Evolutionary conservation across 768 basidiomycete genomes (phyloP).

Genomic region (Auriculariales sp.): DNA sequence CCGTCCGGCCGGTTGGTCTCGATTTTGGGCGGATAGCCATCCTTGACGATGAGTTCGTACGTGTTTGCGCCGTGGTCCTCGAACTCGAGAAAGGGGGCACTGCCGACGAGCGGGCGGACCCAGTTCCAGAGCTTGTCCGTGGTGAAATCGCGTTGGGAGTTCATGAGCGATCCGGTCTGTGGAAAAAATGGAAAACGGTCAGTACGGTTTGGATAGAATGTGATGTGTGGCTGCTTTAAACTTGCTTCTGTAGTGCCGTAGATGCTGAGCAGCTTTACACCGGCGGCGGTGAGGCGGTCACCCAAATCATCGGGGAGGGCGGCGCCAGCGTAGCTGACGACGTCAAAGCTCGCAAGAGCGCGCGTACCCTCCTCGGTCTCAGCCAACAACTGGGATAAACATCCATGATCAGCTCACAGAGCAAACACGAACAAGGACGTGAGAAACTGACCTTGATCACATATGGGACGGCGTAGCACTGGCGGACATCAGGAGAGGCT

Average conservation of each 20-base stretch:
- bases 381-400: constrained; percentile 29
- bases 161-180: constrained; percentile 27
- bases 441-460: constrained; percentile 17
- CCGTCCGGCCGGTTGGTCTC: constrained; percentile 34
- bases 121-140: constrained; percentile 45
- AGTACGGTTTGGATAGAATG: neutral
- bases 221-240: too few species aligned
- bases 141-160: constrained; percentile 31
- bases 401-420: constrained; percentile 13
- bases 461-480: constrained; percentile 24
- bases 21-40: constrained; percentile 35
- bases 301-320: constrained; percentile 41
- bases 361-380: constrained; percentile 32
- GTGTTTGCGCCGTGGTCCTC: constrained; percentile 26
- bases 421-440: constrained; percentile 6
- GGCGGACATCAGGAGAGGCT: constrained; percentile 18
- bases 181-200: neutral
- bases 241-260: constrained; percentile 32
- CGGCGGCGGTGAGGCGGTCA: constrained; percentile 30
- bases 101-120: constrained; percentile 17
- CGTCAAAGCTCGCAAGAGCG: constrained; percentile 26
- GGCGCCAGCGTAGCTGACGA: constrained; percentile 38
- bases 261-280: constrained; percentile 32
- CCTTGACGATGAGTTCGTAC: constrained; percentile 33
- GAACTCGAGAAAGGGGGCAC: constrained; percentile 25